Evolutionary conservation across 148 eudicot genomes (phyloP).

Genomic region (Nepenthes gracilis): DNA sequence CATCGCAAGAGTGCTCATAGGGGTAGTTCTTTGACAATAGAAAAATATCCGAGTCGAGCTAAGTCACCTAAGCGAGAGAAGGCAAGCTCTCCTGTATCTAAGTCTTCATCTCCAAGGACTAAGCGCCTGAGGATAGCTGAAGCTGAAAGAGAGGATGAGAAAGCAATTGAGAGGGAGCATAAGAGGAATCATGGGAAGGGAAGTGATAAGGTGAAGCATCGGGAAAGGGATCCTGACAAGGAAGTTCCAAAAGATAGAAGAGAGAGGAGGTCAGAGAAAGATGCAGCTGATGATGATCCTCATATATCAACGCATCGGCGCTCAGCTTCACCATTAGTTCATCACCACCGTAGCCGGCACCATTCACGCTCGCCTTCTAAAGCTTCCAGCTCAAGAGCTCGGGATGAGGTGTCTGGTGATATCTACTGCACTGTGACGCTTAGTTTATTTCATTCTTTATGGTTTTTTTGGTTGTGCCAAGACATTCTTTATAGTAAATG

Average conservation of each 20-base stretch:
- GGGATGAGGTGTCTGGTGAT: conserved; percentile 95
- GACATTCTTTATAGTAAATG: background rate
- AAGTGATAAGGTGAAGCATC: conserved; percentile 31
- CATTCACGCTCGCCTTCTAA: conserved; percentile 59
- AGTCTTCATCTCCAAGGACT: conserved; percentile 70
- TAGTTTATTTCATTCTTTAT: background rate
- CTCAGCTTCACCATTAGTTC: conserved; percentile 58
- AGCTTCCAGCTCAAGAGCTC: conserved; percentile 41
- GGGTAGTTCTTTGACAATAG: conserved; percentile 37
- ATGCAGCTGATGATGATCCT: conserved; percentile 34
- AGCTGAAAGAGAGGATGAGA: conserved; percentile 42
- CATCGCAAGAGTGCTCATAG: conserved; percentile 47
- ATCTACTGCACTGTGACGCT: conserved; percentile 5
- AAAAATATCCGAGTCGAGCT: conserved; percentile 27
- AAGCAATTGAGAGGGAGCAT: conserved; percentile 31
- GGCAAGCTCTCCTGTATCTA: conserved; percentile 35
- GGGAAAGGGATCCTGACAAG: conserved; percentile 35
- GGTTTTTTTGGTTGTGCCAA: too few relatives aligned
- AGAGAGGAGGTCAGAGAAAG: conserved; percentile 45
- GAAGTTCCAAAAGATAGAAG: conserved; percentile 23
- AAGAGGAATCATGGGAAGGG: conserved; percentile 30
- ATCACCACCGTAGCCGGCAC: conserved; percentile 44
- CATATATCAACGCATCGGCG: conserved; percentile 48
- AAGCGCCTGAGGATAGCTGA: conserved; percentile 55
- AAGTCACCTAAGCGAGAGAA: conserved; percentile 32